Percentiles rank a stretch among this genome's conserved stretches.
phyloP scores from a whole-genome alignment of 108 stramenopile genomes.

The Nannochloropsis gaditana region DNA sequence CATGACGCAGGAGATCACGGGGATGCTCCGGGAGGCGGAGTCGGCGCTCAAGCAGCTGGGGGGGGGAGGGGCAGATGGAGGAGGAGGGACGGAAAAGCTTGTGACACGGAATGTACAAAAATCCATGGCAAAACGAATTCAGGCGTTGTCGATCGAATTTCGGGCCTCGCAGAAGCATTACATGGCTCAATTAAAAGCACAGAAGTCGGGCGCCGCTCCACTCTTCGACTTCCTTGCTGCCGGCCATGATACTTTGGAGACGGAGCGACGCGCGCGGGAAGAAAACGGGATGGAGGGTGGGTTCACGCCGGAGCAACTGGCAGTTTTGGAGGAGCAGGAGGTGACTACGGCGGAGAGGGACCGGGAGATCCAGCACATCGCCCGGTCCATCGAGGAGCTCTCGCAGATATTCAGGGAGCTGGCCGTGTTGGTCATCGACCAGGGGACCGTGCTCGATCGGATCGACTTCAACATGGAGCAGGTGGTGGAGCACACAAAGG shows the following conservation, averaged over 20 bases:
- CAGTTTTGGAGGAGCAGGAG: slow-evolving; percentile 54
- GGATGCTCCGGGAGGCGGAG: slow-evolving; percentile 80
- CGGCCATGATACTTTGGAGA: slow-evolving; percentile 36
- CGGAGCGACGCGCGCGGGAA: slow-evolving; percentile 37
- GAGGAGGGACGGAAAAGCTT: neutral
- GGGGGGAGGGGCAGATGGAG: slow-evolving; percentile 44
- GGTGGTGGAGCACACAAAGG: slow-evolving; percentile 93
- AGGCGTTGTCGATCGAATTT: slow-evolving; percentile 81
- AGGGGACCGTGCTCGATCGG: slow-evolving; percentile 98
- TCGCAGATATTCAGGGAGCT: slow-evolving; percentile 97
- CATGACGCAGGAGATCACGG: slow-evolving; percentile 61
- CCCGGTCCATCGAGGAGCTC: slow-evolving; percentile 84
- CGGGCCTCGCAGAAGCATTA: slow-evolving; percentile 90
- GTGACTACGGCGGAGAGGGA: slow-evolving; percentile 53
- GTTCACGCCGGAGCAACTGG: slow-evolving; percentile 62
- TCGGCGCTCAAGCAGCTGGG: slow-evolving; percentile 31
- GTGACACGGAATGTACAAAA: slow-evolving; percentile 54
- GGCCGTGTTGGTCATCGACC: slow-evolving; percentile 98
- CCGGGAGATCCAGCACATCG: slow-evolving; percentile 70
- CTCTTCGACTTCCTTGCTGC: slow-evolving; percentile 28
- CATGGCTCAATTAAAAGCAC: slow-evolving; percentile 75
- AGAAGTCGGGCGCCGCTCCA: slow-evolving; percentile 55
- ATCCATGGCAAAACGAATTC: slow-evolving; percentile 86
- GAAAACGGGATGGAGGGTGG: slow-evolving; percentile 30
- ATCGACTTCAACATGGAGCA: slow-evolving; percentile 99